Percentiles rank a stretch among this genome's conserved stretches.
These are phyloP conservation scores for Multifurca ochricompacta DNA, from an alignment of 768 basidiomycete genomes.

Conservation along the genomic window DNA sequence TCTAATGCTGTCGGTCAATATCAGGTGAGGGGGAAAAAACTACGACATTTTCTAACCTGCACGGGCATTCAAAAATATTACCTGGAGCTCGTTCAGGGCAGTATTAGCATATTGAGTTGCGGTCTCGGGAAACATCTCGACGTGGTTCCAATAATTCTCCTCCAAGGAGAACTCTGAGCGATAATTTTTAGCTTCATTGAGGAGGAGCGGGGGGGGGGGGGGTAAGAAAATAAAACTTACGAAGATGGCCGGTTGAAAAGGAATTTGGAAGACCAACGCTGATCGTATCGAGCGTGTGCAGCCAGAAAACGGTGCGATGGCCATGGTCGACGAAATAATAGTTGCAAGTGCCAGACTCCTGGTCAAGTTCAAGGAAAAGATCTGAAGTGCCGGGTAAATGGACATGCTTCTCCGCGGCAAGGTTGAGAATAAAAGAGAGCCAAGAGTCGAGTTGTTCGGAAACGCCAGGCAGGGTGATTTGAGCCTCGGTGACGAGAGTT, in stretches of 20 bases:
- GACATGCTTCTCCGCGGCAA: neutral
- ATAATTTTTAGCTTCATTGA: neutral
- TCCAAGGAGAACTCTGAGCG: neutral
- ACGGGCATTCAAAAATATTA: neutral
- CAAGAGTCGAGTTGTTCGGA: neutral
- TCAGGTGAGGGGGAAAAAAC: neutral
- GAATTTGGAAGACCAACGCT: neutral
- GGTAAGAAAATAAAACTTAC: neutral
- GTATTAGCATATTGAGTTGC: neutral
- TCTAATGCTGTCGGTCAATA: neutral
- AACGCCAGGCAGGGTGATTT: neutral
- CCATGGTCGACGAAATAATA: constrained; percentile 13
- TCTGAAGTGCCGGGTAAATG: neutral
- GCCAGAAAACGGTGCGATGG: constrained; percentile 5
- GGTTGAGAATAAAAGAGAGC: neutral
- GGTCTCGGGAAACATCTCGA: constrained; percentile 9
- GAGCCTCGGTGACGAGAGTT: constrained; percentile 6
- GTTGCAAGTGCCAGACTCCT: neutral
- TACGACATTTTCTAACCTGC: neutral
- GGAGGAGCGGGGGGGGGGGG: too few relatives aligned
- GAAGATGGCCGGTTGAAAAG: neutral
- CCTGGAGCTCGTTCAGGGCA: constrained; percentile 4
- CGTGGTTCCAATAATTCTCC: constrained; percentile 14
- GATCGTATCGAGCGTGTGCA: neutral
- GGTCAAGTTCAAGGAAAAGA: constrained; percentile 6